phyloP scores from a whole-genome alignment of 768 basidiomycete genomes.

The Polyporus arcularius region DNA sequence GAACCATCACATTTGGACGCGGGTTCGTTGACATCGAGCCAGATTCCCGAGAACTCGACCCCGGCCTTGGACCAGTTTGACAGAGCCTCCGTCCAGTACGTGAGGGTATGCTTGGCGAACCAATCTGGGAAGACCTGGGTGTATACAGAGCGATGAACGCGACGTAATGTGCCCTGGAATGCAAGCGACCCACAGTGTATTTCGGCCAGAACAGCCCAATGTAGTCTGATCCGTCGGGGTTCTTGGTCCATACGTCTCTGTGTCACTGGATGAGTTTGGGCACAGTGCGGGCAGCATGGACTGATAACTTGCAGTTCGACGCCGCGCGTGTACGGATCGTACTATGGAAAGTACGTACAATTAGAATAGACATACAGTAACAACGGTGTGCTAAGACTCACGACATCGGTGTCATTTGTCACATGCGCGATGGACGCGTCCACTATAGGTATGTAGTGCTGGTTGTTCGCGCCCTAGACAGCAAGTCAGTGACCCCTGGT shows the following conservation, averaged over 20 bases:
- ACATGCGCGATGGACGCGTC: constrained; percentile 61
- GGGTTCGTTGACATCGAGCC: constrained; percentile 72
- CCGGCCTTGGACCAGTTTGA: constrained; percentile 53
- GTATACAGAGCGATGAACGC: neutral
- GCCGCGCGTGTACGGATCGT: constrained; percentile 66
- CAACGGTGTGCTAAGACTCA: constrained; percentile 34
- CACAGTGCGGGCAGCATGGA: no score
- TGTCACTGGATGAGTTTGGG: neutral
- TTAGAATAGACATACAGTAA: neutral
- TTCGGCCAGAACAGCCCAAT: constrained; percentile 82
- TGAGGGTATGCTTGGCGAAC: constrained; percentile 51
- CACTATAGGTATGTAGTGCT: constrained; percentile 68
- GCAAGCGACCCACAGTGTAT: constrained; percentile 48
- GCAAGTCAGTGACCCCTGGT: neutral
- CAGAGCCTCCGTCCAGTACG: constrained; percentile 63
- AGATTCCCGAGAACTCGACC: constrained; percentile 62
- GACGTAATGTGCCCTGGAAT: no score
- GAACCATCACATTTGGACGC: constrained; percentile 63
- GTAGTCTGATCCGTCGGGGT: constrained; percentile 71
- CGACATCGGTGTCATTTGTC: constrained; percentile 60
- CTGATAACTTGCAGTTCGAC: constrained; percentile 50
- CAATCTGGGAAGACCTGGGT: constrained; percentile 59
- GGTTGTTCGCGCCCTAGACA: constrained; percentile 42
- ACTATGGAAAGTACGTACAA: constrained; percentile 25
- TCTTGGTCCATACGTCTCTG: constrained; percentile 71